phyloP scores from a whole-genome alignment of 108 stramenopile species.

The Pseudonitzschia pungens region DNA sequence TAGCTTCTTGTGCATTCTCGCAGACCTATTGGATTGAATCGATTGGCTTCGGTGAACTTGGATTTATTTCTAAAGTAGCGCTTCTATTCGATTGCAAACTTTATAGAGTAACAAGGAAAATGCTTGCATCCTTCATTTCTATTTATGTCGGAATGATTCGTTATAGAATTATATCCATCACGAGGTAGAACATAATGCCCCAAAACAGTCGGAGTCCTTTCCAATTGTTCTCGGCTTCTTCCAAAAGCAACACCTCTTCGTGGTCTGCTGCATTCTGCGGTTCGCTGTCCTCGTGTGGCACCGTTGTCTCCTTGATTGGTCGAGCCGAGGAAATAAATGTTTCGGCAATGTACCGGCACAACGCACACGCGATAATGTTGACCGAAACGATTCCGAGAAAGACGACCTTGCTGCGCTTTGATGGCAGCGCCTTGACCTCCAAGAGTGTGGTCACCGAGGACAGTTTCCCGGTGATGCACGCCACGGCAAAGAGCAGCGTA shows the following conservation, averaged over 20 bases:
- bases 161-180: neutral
- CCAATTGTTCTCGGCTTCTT: constrained; percentile 1
- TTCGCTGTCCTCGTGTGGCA: neutral
- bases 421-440: constrained; percentile 28
- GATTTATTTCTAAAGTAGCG: too few relatives aligned
- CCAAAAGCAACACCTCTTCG: constrained; percentile 1
- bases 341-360: neutral
- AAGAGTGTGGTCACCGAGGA: constrained; percentile 26
- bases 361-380: constrained; percentile 17
- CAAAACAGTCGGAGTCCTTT: neutral
- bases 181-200: neutral
- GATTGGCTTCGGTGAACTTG: too few relatives aligned
- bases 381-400: constrained; percentile 19
- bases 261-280: neutral
- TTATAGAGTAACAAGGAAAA: too few relatives aligned
- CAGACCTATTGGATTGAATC: too few relatives aligned
- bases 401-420: neutral
- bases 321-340: neutral
- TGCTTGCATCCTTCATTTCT: too few relatives aligned
- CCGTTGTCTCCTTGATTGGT: neutral
- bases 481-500: constrained; percentile 16
- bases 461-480: constrained; percentile 20
- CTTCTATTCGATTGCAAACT: too few relatives aligned
- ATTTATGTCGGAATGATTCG: too few relatives aligned
- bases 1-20: too few relatives aligned